Percentiles rank a stretch among this genome's conserved stretches.
These are phyloP conservation scores for Monosporozyma servazzii DNA, from an alignment of 805 yeast species.

Conservation along the genomic window DNA sequence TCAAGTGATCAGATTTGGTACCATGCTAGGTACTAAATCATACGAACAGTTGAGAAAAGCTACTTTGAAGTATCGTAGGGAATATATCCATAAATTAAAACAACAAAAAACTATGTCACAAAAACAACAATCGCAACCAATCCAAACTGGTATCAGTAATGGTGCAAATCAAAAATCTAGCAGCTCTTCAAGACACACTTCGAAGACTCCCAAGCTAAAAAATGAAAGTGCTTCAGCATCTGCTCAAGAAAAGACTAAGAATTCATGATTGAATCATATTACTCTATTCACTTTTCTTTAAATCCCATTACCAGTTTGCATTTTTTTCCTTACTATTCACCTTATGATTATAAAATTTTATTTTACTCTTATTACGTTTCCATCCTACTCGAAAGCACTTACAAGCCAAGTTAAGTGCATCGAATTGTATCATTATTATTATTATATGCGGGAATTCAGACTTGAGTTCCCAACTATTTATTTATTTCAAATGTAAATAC, in stretches of 20 bases:
- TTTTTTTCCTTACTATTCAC: not conserved
- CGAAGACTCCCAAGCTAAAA: constrained; percentile 4
- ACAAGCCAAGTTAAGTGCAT: not conserved
- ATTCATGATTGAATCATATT: not conserved
- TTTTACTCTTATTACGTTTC: not conserved
- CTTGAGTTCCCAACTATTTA: not conserved
- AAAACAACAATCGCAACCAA: constrained; percentile 9
- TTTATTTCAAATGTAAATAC: not conserved
- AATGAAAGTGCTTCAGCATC: constrained; percentile 1
- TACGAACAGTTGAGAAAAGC: constrained; percentile 73
- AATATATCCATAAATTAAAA: constrained; percentile 32
- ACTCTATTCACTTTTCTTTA: not conserved
- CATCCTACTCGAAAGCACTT: not conserved
- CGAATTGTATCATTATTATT: constrained; percentile 3
- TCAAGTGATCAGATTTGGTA: constrained; percentile 82
- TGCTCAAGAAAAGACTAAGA: constrained; percentile 1
- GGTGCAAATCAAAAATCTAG: not conserved
- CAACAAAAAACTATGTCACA: constrained; percentile 25
- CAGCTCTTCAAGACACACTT: not conserved
- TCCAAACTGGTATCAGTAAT: not conserved
- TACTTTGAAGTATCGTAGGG: constrained; percentile 57
- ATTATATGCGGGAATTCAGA: not conserved
- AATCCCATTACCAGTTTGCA: not conserved
- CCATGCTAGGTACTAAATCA: constrained; percentile 81
- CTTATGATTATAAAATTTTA: not conserved